A percentile compares a stretch with the other conserved stretches of the same genome.
phyloP scores from a whole-genome alignment of 495 filamentous ascomycete genomes.

The Xylaria longipes region DNA sequence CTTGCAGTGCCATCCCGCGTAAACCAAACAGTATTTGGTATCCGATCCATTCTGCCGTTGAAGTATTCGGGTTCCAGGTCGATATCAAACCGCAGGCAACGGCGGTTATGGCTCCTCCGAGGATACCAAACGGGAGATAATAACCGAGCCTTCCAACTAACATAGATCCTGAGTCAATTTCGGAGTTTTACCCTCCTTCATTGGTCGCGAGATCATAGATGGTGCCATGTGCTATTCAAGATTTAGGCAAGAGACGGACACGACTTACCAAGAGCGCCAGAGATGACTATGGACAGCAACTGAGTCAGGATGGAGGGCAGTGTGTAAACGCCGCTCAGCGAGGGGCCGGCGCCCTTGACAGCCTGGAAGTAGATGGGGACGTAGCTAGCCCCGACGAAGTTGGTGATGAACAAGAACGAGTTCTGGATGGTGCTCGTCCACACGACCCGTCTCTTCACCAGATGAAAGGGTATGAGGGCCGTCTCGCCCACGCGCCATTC shows the following conservation, averaged over 20 bases:
- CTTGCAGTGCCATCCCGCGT: conserved; percentile 57
- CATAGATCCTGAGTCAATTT: not conserved
- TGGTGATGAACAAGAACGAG: conserved; percentile 33
- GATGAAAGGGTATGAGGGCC: conserved; percentile 43
- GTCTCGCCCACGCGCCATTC: conserved; percentile 50
- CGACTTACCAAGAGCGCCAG: conserved; percentile 45
- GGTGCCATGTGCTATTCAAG: not conserved
- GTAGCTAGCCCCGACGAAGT: conserved; percentile 42
- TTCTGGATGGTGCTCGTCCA: conserved; percentile 38
- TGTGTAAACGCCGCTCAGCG: conserved; percentile 57
- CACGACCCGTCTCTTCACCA: conserved; percentile 36
- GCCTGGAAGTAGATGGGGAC: conserved; percentile 74
- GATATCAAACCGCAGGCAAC: conserved; percentile 60
- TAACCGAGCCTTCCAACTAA: conserved; percentile 49
- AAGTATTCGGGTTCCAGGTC: conserved; percentile 52
- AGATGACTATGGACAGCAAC: conserved; percentile 52
- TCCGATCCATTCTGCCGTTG: conserved; percentile 59
- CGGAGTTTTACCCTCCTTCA: not conserved
- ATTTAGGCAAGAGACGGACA: not conserved
- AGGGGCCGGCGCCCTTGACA: conserved; percentile 53
- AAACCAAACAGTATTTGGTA: conserved; percentile 64
- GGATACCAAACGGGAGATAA: conserved; percentile 55
- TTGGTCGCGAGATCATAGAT: not conserved
- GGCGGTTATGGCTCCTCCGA: conserved; percentile 63
- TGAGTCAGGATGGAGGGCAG: conserved; percentile 61